Evolutionary conservation across 768 basidiomycete species (phyloP), one percentile per base, ranked within the genome.

Genomic region (Mycena polygramma): DNA sequence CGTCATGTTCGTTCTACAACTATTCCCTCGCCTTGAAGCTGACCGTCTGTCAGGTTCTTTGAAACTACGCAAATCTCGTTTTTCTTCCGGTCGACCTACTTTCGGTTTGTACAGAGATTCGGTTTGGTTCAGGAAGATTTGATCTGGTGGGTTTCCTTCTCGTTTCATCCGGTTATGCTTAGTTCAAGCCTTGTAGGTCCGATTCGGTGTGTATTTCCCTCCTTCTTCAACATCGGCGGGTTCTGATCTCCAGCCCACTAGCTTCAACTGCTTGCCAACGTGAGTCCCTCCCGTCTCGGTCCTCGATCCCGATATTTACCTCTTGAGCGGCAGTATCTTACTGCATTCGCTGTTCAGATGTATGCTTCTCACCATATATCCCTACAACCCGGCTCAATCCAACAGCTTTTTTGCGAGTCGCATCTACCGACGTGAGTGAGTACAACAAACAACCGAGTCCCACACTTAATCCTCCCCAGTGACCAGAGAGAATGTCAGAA

Each of bases 191-290:
- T 5, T 51, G 3, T 13, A 70, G 69, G 69, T 55, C 60, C 22
- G 69, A 72, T 35, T 69, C 71, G 45, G 67, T 69, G 54, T 9
- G 71, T 57, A 14, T 30, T 6, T 30, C 30, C 39, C 14, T 57
- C 14, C 43, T 30, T 66, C 17, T 52, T 63, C 22, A 15, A 2
- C n/a, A 39, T 43, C 7, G 11, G 22, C 20, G 4, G 10, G 20
- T 39, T 14, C 55, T 49, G 20, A 63, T 19, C 19, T 19, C 17
- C 9, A 3, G 7, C 22, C 22, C 9, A 5, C 24, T 20, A 72
- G 71, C 39, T 72, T 15, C 71, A 72, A 57, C 59, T 72, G 4
- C 66, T 72, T 2, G 71, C 71, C 11, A 69, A 65, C 58, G 71
- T 72, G 30, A 52, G 71, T 24, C 30, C 3, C 30, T 30, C 30